These are phyloP conservation scores for Mariannaea sp. DNA, from an alignment of 2,329 filamentous ascomycete genomes.

Conservation along the genomic window DNA sequence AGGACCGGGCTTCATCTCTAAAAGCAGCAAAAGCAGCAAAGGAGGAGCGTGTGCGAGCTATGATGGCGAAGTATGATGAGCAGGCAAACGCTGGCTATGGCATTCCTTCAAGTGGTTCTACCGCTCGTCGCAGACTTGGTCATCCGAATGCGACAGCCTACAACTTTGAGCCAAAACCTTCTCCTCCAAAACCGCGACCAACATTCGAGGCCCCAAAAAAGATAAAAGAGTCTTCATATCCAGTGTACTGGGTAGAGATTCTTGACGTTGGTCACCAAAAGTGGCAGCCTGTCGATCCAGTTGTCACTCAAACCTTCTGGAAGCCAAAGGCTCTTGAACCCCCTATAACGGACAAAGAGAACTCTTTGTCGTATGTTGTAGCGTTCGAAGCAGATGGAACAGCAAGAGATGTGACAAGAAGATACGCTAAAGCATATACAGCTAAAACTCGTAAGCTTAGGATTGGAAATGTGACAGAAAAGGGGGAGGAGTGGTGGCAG, in stretches of 20 bases:
- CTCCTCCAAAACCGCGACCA: conserved; percentile 42
- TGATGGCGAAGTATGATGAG: conserved; percentile 48
- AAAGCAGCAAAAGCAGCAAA: conserved; percentile 40
- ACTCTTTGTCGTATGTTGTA: conserved; percentile 80
- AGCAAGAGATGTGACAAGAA: conserved; percentile 81
- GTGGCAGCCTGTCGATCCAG: conserved; percentile 86
- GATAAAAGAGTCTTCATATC: conserved; percentile 74
- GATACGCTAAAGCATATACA: conserved; percentile 87
- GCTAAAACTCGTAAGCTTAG: conserved; percentile 84
- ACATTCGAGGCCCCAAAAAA: conserved; percentile 45
- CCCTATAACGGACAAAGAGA: conserved; percentile 75
- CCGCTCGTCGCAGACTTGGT: conserved; percentile 55
- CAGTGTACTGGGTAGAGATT: conserved; percentile 93
- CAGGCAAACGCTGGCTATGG: conserved; percentile 36
- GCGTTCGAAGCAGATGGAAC: conserved; percentile 81
- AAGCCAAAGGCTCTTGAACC: conserved; percentile 81
- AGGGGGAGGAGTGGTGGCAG: conserved; percentile 59
- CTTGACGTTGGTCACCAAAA: conserved; percentile 86
- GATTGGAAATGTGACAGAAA: conserved; percentile 66
- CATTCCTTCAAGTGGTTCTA: conserved; percentile 41
- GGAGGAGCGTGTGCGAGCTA: conserved; percentile 45
- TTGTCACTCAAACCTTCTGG: conserved; percentile 78
- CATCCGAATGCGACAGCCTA: conserved; percentile 61
- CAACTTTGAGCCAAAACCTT: conserved; percentile 51
- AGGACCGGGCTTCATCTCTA: conserved; percentile 36